Conservation (phyloP, 768 basidiomycete genomes). For the Rhizopogon rudus region DNA sequence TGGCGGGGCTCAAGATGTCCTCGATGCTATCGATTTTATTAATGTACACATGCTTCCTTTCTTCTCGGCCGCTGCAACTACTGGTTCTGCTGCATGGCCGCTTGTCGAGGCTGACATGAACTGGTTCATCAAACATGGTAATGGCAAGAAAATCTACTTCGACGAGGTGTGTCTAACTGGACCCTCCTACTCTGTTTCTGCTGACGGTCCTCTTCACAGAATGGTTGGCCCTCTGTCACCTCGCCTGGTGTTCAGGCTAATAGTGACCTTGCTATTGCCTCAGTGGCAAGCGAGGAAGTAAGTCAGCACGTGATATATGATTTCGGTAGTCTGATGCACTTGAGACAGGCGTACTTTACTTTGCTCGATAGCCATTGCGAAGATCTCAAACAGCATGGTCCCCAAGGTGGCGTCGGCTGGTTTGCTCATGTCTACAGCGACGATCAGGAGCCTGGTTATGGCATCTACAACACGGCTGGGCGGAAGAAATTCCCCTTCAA, state of each 20-base stretch:
- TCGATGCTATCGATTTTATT: constrained; percentile 58
- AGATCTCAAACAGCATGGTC: constrained; percentile 48
- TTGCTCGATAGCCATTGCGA: constrained; percentile 61
- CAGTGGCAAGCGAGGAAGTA: constrained; percentile 59
- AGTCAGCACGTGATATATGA: constrained; percentile 9
- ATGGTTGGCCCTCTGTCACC: constrained; percentile 72
- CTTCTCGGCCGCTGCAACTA: constrained; percentile 33
- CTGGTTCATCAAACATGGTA: constrained; percentile 61
- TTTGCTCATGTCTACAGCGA: constrained; percentile 81
- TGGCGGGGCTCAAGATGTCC: constrained; percentile 47
- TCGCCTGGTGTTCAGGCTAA: constrained; percentile 62
- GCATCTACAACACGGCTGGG: constrained; percentile 49
- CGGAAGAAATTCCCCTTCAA: constrained; percentile 57
- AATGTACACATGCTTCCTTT: constrained; percentile 72
- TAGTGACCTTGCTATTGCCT: constrained; percentile 53
- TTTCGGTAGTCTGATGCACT: background rate
- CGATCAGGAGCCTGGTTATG: constrained; percentile 61
- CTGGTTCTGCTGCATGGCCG: constrained; percentile 60
- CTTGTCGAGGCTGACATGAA: constrained; percentile 53
- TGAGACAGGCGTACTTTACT: constrained; percentile 54
- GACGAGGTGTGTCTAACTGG: constrained; percentile 45
- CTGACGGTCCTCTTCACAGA: constrained; percentile 34
- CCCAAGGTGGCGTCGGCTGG: constrained; percentile 70
- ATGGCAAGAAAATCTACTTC: constrained; percentile 72
- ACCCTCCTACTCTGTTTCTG: background rate